phyloP scores from a whole-genome alignment of 768 basidiomycete genomes.

The Boletus rex-veris region DNA sequence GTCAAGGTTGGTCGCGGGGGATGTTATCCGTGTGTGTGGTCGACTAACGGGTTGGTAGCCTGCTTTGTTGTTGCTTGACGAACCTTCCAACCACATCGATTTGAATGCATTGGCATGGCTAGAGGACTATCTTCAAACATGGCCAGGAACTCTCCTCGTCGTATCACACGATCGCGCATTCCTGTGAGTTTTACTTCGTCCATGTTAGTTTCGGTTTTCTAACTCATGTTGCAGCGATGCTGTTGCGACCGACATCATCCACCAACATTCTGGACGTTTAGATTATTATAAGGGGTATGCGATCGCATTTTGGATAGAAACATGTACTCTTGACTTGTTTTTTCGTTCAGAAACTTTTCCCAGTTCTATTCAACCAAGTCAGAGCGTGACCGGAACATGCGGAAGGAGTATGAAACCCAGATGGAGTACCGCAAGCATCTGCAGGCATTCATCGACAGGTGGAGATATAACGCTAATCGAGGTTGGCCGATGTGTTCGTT shows the following conservation, averaged over 20 bases:
- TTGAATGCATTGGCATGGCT: slow-evolving; percentile 96
- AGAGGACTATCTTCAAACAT: slow-evolving; percentile 95
- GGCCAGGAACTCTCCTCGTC: slow-evolving; percentile 87
- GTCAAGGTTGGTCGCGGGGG: slow-evolving; percentile 61
- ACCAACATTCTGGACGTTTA: slow-evolving; percentile 87
- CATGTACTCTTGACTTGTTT: slow-evolving; percentile 3
- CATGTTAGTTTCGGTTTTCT: not conserved
- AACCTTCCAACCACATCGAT: slow-evolving; percentile 97
- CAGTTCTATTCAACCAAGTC: slow-evolving; percentile 99
- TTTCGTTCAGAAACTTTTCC: slow-evolving; percentile 75
- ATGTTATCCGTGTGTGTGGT: not conserved
- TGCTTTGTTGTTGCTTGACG: slow-evolving; percentile 77
- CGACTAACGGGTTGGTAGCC: slow-evolving; percentile 41
- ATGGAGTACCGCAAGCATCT: slow-evolving; percentile 93
- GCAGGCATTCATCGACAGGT: slow-evolving; percentile 97
- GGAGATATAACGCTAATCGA: slow-evolving; percentile 97
- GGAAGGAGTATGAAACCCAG: slow-evolving; percentile 95
- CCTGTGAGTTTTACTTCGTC: slow-evolving; percentile 47
- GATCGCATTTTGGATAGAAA: not conserved
- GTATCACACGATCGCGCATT: slow-evolving; percentile 99
- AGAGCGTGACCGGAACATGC: slow-evolving; percentile 86
- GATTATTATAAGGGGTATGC: slow-evolving; percentile 95
- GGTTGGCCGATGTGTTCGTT: slow-evolving; percentile 39
- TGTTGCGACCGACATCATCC: slow-evolving; percentile 97
- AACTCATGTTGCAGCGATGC: slow-evolving; percentile 57